phyloP scores from a whole-genome alignment of 306 rosid genomes.

The Dryas octopetala region DNA sequence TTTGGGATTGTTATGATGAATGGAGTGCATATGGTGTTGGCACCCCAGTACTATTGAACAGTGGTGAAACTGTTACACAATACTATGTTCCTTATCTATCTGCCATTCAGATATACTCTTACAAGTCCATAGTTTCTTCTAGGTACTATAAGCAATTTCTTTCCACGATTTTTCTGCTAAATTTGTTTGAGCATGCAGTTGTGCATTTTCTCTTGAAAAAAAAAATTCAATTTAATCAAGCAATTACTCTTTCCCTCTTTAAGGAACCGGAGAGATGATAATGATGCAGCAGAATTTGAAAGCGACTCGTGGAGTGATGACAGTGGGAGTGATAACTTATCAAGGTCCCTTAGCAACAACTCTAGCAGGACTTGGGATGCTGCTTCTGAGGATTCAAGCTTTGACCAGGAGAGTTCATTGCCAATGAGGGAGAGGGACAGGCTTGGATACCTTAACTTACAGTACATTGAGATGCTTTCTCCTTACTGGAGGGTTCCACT shows the following conservation, averaged over 20 bases:
- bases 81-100: slow-evolving; percentile 74
- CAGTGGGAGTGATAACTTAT: slow-evolving; percentile 61
- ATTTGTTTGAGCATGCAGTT: no score
- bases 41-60: slow-evolving; percentile 42
- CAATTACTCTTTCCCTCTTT: not conserved
- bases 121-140: slow-evolving; percentile 44
- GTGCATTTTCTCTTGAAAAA: no score
- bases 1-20: slow-evolving; percentile 69
- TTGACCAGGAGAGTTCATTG: slow-evolving; percentile 59
- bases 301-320: slow-evolving; percentile 81
- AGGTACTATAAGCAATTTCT: slow-evolving; percentile 36
- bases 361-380: slow-evolving; percentile 76
- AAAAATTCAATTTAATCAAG: no score
- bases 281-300: slow-evolving; percentile 50
- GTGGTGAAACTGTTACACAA: slow-evolving; percentile 44
- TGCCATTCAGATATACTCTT: slow-evolving; percentile 61
- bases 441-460: slow-evolving; percentile 59
- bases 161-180: not conserved
- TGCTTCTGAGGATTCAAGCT: slow-evolving; percentile 60
- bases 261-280: slow-evolving; percentile 46
- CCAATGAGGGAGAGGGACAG: slow-evolving; percentile 37
- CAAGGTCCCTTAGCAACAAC: slow-evolving; percentile 57
- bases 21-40: slow-evolving; percentile 87
- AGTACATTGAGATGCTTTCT: slow-evolving; percentile 52
- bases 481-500: slow-evolving; percentile 71